Percentiles rank a stretch among this genome's conserved stretches.
phyloP scores from a whole-genome alignment of 345 rosid genomes.

The Ceriops decandra region DNA sequence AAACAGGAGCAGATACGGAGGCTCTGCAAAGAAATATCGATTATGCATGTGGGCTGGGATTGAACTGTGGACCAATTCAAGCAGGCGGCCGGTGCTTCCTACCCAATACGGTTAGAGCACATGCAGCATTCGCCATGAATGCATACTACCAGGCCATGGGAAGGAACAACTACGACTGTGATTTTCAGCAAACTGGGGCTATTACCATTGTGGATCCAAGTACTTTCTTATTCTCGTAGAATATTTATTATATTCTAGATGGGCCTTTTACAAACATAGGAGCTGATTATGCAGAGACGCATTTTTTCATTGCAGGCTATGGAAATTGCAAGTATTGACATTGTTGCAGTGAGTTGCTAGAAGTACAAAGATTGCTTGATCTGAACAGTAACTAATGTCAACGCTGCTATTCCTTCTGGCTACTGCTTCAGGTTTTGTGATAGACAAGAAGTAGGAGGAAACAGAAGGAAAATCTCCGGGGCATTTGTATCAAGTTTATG shows the following conservation, averaged over 20 bases:
- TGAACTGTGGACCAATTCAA: constrained; percentile 52
- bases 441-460: too few species aligned
- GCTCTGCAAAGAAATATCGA: constrained; percentile 32
- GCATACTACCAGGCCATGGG: constrained; percentile 54
- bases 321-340: constrained; percentile 48
- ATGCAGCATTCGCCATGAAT: constrained; percentile 71
- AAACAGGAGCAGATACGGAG: neutral
- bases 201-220: constrained; percentile 49
- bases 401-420: too few species aligned
- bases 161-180: constrained; percentile 48
- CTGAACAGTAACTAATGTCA: neutral
- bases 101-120: constrained; percentile 63
- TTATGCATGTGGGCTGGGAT: constrained; percentile 57
- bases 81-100: constrained; percentile 47
- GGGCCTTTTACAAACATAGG: neutral
- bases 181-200: constrained; percentile 54
- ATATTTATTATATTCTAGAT: neutral
- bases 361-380: neutral
- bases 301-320: constrained; percentile 34
- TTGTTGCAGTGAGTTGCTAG: neutral
- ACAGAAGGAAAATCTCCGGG: too few species aligned
- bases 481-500: too few species aligned
- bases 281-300: neutral
- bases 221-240: constrained; percentile 22
- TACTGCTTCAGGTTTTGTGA: too few species aligned